phyloP scores from a whole-genome alignment of 2,329 filamentous ascomycete species.

The Bimuria novae-zelandiae region DNA sequence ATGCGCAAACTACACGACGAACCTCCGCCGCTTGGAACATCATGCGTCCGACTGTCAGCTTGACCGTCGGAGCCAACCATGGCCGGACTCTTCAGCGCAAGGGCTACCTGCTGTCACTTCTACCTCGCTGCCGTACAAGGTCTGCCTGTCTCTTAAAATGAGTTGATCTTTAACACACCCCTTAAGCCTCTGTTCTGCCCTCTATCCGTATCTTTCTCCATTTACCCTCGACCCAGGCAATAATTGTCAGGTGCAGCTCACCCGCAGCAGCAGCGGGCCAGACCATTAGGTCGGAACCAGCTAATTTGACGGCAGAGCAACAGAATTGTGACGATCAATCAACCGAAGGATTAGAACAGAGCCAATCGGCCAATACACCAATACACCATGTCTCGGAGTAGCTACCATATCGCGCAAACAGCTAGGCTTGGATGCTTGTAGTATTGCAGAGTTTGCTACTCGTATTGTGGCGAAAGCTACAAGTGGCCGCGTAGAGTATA shows the following conservation, averaged over 20 bases:
- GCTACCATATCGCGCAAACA: constrained; percentile 17
- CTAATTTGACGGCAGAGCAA: constrained; percentile 28
- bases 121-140: constrained; percentile 10
- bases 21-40: constrained; percentile 17
- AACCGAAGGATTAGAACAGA: constrained; percentile 35
- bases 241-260: constrained; percentile 23
- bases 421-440: constrained; percentile 1
- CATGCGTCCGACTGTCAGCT: constrained; percentile 16
- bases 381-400: constrained; percentile 22
- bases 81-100: constrained; percentile 6
- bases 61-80: constrained; percentile 16
- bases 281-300: constrained; percentile 20
- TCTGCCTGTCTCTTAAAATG: constrained; percentile 12
- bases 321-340: constrained; percentile 30
- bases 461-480: neutral
- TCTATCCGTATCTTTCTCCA: constrained; percentile 11
- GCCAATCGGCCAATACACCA: constrained; percentile 15
- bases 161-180: constrained; percentile 17
- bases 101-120: constrained; percentile 2
- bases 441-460: neutral
- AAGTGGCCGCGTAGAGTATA: too few relatives aligned
- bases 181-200: constrained; percentile 21
- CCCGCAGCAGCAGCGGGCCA: constrained; percentile 13
- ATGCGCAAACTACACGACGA: constrained; percentile 14
- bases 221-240: constrained; percentile 23